These are phyloP conservation scores for Plantago elongata DNA, from an alignment of 257 asterid species.

Conservation along the genomic window DNA sequence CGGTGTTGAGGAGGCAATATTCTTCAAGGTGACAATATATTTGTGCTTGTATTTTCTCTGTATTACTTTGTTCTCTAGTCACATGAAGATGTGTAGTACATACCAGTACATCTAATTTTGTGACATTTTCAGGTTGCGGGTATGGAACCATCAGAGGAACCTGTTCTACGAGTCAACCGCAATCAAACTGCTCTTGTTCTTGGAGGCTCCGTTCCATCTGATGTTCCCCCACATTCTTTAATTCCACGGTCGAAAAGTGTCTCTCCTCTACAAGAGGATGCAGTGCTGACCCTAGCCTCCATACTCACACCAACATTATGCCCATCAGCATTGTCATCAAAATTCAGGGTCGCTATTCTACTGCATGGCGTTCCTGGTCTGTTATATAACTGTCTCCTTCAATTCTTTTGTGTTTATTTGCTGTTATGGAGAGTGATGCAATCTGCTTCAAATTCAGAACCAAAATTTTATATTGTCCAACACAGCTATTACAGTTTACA, in stretches of 20 bases:
- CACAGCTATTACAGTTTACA: too few species aligned
- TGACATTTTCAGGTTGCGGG: slow-evolving; percentile 61
- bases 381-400: slow-evolving; percentile 23
- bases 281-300: slow-evolving; percentile 62
- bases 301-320: slow-evolving; percentile 75
- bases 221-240: slow-evolving; percentile 68
- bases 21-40: slow-evolving; percentile 61
- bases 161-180: slow-evolving; percentile 64
- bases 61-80: neutral
- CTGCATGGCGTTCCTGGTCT: slow-evolving; percentile 77
- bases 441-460: slow-evolving; percentile 7
- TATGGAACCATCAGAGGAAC: slow-evolving; percentile 83
- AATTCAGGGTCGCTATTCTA: slow-evolving; percentile 75
- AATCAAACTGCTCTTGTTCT: slow-evolving; percentile 86
- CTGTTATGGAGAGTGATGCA: neutral
- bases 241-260: slow-evolving; percentile 35
- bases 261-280: slow-evolving; percentile 61
- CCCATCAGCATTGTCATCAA: slow-evolving; percentile 77
- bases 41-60: slow-evolving; percentile 2
- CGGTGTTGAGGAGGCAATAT: slow-evolving; percentile 47
- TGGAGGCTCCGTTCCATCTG: slow-evolving; percentile 80
- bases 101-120: slow-evolving; percentile 6
- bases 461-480: slow-evolving; percentile 1
- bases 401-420: slow-evolving; percentile 4
- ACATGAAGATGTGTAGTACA: slow-evolving; percentile 14